Percentiles rank a stretch among this genome's conserved stretches.
phyloP scores from a whole-genome alignment of 2,329 filamentous ascomycete genomes.

The Claviceps lovelessii region DNA sequence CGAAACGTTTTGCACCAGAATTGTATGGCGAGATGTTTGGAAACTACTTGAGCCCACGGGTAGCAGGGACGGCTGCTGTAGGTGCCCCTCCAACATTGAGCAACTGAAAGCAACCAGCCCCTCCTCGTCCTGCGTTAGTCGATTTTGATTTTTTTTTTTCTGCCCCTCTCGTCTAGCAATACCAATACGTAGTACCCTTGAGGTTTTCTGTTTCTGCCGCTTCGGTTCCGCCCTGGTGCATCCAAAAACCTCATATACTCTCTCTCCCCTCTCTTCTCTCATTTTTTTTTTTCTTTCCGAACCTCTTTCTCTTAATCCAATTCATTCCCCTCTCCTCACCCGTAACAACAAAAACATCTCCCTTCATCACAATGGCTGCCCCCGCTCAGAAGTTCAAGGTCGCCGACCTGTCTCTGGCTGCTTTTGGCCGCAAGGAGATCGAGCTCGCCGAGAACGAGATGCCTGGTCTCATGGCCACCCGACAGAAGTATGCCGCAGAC shows the following conservation, averaged over 20 bases:
- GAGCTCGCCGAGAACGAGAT: conserved; percentile 94
- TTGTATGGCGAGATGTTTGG: too few relatives aligned
- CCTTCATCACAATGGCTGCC: conserved; percentile 44
- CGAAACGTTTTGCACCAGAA: too few relatives aligned
- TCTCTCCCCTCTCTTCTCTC: conserved; percentile 1
- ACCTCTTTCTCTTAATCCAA: conserved; percentile 8
- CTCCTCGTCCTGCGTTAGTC: neutral
- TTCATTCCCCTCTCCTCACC: conserved; percentile 6
- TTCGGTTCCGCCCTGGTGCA: conserved; percentile 1
- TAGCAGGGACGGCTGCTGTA: neutral
- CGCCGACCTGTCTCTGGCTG: conserved; percentile 91
- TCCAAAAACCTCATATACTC: conserved; percentile 11
- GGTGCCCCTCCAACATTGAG: conserved; percentile 1
- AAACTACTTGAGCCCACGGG: too few relatives aligned
- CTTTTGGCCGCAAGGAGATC: conserved; percentile 98
- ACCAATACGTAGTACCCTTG: neutral
- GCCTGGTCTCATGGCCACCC: conserved; percentile 94
- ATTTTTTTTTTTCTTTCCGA: conserved; percentile 6
- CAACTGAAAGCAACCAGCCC: neutral
- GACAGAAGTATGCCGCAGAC: conserved; percentile 77
- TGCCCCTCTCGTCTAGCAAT: neutral
- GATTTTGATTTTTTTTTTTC: neutral
- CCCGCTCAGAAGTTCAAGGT: conserved; percentile 95
- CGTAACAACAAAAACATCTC: conserved; percentile 6
- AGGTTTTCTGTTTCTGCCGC: neutral